A percentile compares a stretch with the other conserved stretches of the same genome.
Conservation (phyloP, 495 filamentous ascomycete genomes). For the Trichoderma virens region DNA sequence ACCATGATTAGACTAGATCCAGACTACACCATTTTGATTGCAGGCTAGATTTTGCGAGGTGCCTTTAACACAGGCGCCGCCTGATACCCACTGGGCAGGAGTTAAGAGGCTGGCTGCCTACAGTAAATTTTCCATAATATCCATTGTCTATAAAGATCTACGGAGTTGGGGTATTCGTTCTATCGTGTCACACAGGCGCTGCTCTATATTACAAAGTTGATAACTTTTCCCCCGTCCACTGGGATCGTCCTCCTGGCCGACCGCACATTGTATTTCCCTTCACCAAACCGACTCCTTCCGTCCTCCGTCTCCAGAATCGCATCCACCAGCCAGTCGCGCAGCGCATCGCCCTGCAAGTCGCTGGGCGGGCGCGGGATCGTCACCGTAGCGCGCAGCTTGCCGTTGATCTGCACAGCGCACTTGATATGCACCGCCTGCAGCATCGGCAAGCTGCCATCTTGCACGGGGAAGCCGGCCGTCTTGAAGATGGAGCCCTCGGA, state of each 20-base stretch:
- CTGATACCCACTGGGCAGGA: too few species aligned
- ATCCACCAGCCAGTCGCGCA: slow-evolving; percentile 51
- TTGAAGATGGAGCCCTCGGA: slow-evolving; percentile 37
- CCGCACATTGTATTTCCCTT: slow-evolving; percentile 26
- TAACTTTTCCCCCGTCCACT: slow-evolving; percentile 42
- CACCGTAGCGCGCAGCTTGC: slow-evolving; percentile 58
- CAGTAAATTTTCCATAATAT: too few species aligned
- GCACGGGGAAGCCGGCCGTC: slow-evolving; percentile 42
- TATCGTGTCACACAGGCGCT: neutral
- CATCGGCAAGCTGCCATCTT: slow-evolving; percentile 39
- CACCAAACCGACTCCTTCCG: slow-evolving; percentile 41
- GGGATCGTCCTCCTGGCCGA: slow-evolving; percentile 43
- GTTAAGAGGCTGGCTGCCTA: too few species aligned
- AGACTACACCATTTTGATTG: neutral
- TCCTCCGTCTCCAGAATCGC: slow-evolving; percentile 33
- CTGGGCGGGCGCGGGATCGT: slow-evolving; percentile 42
- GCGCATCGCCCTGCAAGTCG: slow-evolving; percentile 21
- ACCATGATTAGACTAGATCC: neutral
- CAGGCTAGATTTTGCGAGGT: neutral
- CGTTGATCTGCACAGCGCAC: slow-evolving; percentile 69
- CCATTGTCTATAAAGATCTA: neutral
- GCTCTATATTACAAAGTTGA: slow-evolving; percentile 49
- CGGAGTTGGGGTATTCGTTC: neutral
- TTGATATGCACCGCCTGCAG: slow-evolving; percentile 27
- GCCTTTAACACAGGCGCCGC: neutral